phyloP scores from a whole-genome alignment of 495 filamentous ascomycete species.

The Acidiella bohemica region DNA sequence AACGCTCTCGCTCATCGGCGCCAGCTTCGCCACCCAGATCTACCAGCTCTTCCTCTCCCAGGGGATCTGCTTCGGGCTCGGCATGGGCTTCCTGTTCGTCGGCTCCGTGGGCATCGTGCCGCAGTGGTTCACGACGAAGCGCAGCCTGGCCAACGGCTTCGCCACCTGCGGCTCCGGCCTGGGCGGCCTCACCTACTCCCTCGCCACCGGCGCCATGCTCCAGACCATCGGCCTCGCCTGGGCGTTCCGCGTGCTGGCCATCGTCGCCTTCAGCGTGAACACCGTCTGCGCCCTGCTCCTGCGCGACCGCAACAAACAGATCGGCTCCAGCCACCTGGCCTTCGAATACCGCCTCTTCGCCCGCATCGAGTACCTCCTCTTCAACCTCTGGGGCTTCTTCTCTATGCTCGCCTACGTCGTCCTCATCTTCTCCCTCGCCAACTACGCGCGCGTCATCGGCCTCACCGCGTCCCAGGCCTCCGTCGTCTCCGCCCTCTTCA shows the following conservation, averaged over 20 bases:
- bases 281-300: constrained; percentile 44
- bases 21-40: constrained; percentile 33
- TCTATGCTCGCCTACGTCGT: constrained; percentile 61
- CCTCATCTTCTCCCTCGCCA: constrained; percentile 57
- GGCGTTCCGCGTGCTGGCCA: constrained; percentile 57
- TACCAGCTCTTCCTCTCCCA: constrained; percentile 57
- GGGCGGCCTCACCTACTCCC: constrained; percentile 42
- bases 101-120: constrained; percentile 55
- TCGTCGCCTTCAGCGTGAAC: constrained; percentile 47
- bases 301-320: constrained; percentile 51
- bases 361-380: constrained; percentile 47
- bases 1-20: constrained; percentile 31
- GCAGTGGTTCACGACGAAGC: constrained; percentile 63
- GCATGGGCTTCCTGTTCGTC: constrained; percentile 63
- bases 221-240: constrained; percentile 45
- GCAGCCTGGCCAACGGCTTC: constrained; percentile 62
- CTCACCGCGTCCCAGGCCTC: constrained; percentile 53
- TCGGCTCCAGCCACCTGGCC: constrained; percentile 31
- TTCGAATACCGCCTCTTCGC: constrained; percentile 32
- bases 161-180: constrained; percentile 61
- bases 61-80: constrained; percentile 58
- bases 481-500: constrained; percentile 57
- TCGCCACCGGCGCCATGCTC: constrained; percentile 47
- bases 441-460: constrained; percentile 52
- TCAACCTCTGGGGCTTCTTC: constrained; percentile 55